Evolutionary conservation across 2,329 filamentous ascomycete species (phyloP), one percentile per base, ranked within the genome.

Genomic region (Fusarium sp.): DNA sequence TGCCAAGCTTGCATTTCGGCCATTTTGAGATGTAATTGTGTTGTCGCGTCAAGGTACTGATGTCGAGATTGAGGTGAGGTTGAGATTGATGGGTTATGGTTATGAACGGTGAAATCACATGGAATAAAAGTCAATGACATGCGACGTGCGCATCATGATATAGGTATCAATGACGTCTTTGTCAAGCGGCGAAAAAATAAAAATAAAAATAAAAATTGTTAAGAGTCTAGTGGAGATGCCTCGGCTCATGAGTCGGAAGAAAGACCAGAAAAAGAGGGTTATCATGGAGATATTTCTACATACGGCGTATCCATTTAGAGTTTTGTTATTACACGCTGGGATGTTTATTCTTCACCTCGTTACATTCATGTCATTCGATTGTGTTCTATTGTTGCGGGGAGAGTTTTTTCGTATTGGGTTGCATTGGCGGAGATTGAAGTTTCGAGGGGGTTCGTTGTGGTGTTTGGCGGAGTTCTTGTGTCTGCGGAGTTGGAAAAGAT

Each of bases 1-100:
- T 76, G 78, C 79, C 79, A 81, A 1, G 78, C 78, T 52, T 66
- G 70, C 79, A 81, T 81, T 45, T 59, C 56, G 21, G 57, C 54
- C 60, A 72, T 72, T 48, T 8, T 48, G 29, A 33, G 19, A 31
- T 37, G 35, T 18, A n/a, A n/a, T n/a, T n/a, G n/a, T n/a, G n/a
- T n/a, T n/a, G n/a, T n/a, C n/a, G n/a, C n/a, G n/a, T n/a, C n/a
- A n/a, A n/a, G n/a, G n/a, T n/a, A n/a, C n/a, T n/a, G n/a, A n/a
- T n/a, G n/a, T n/a, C n/a, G n/a, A n/a, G n/a, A 18, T 15, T 42
- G 42, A 38, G 10, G 37, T 21, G 10, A 63, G 10, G 11, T 35
- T 9, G 46, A 27, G 18, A 9, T 37, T 12, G 46, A 8, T 9
- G 31, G 31, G n/a, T n/a, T n/a, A n/a, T n/a, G 16, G 31, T 33